Conservation (phyloP, 805 yeast genomes). For the Cyberlindnera amylophila region DNA sequence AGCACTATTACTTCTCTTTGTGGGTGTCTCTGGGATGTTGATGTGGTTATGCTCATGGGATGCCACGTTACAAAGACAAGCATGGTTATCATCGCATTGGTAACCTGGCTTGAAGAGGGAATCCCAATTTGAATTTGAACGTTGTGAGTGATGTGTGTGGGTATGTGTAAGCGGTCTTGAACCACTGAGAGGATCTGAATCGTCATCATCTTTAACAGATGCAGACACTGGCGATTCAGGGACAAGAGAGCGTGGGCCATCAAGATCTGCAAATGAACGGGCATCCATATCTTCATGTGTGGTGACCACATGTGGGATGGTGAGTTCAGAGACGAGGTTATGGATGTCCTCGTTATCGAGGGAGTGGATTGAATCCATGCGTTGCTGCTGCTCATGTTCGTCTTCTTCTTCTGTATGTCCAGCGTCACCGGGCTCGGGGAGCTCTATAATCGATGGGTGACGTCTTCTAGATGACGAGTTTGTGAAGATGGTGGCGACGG, state of each 20-base stretch:
- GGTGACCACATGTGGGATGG: constrained; percentile 18
- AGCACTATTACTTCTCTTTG: not conserved
- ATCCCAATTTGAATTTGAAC: constrained; percentile 6
- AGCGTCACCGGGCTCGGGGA: constrained; percentile 10
- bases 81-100: constrained; percentile 13
- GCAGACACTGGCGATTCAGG: not conserved
- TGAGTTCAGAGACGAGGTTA: constrained; percentile 14
- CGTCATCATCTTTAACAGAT: constrained; percentile 6
- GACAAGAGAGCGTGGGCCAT: constrained; percentile 4
- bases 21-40: not conserved
- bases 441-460: constrained; percentile 22
- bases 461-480: constrained; percentile 17
- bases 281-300: constrained; percentile 22
- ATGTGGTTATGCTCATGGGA: constrained; percentile 10
- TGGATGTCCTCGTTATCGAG: constrained; percentile 11
- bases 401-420: not conserved
- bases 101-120: constrained; percentile 15
- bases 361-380: constrained; percentile 13
- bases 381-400: constrained; percentile 1
- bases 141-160: constrained; percentile 3
- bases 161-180: constrained; percentile 3
- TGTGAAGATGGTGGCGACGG: constrained; percentile 22
- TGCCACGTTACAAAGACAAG: constrained; percentile 17
- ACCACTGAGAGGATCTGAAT: not conserved
- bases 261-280: constrained; percentile 18